A percentile compares a stretch with the other conserved stretches of the same genome.
phyloP scores from a whole-genome alignment of 352 stramenopile species.

The Globisporangium perplexum region DNA sequence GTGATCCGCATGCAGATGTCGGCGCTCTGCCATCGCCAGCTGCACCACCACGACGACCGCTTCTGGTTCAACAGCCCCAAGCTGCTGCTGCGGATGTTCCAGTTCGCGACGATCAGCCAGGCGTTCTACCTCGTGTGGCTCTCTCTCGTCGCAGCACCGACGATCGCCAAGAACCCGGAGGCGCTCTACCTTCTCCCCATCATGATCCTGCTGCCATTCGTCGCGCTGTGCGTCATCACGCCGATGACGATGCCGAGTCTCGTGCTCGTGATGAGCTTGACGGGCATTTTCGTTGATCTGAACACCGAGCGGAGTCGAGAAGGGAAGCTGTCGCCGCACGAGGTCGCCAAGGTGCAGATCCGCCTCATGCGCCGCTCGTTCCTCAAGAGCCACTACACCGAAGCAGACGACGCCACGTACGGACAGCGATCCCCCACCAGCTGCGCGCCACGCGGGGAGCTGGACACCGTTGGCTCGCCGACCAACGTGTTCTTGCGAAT shows the following conservation, averaged over 20 bases:
- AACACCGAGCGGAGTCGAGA: slow-evolving; percentile 25
- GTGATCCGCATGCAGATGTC: slow-evolving; percentile 87
- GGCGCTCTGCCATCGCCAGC: slow-evolving; percentile 73
- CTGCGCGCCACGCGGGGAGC: not conserved
- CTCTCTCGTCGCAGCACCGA: slow-evolving; percentile 61
- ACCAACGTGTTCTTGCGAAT: slow-evolving; percentile 59
- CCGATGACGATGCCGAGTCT: slow-evolving; percentile 84
- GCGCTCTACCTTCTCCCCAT: slow-evolving; percentile 33
- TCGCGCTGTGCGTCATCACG: slow-evolving; percentile 73
- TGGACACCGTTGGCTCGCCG: slow-evolving; percentile 20
- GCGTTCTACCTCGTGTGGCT: slow-evolving; percentile 86
- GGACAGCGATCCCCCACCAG: not conserved
- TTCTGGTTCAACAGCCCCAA: slow-evolving; percentile 81
- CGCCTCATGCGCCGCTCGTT: slow-evolving; percentile 69
- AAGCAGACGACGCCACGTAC: slow-evolving; percentile 16
- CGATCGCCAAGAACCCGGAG: slow-evolving; percentile 18
- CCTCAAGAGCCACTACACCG: slow-evolving; percentile 57
- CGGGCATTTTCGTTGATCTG: slow-evolving; percentile 81
- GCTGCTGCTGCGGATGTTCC: slow-evolving; percentile 71
- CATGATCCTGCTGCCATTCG: slow-evolving; percentile 61
- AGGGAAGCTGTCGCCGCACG: slow-evolving; percentile 21
- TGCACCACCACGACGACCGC: slow-evolving; percentile 74
- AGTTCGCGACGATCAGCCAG: slow-evolving; percentile 83
- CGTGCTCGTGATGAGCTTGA: slow-evolving; percentile 84
- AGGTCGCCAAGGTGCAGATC: slow-evolving; percentile 61